Percentiles rank a stretch among this genome's conserved stretches.
Conservation (phyloP, 106 monocot species). For the Ottelia alismoides region DNA sequence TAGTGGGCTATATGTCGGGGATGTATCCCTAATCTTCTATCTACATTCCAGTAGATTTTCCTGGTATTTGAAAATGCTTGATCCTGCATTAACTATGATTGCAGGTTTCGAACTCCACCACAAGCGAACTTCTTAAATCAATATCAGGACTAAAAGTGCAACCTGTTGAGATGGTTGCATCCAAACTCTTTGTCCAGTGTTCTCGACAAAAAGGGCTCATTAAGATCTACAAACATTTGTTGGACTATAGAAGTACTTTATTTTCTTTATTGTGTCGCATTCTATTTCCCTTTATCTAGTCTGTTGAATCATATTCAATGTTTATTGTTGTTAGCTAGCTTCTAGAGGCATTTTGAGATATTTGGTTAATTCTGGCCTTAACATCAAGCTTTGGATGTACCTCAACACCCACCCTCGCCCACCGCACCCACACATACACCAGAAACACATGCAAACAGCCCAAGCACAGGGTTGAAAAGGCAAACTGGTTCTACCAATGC, state of each 20-base stretch:
- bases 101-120: conserved; percentile 76
- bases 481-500: too few species aligned
- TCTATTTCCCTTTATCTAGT: background rate
- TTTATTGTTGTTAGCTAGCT: too few species aligned
- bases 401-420: too few species aligned
- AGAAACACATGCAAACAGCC: too few species aligned
- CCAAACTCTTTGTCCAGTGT: conserved; percentile 97
- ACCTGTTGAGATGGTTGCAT: conserved; percentile 87
- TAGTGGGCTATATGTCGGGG: background rate
- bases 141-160: conserved; percentile 85
- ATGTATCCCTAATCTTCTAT: background rate
- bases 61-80: background rate
- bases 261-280: background rate
- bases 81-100: conserved; percentile 8
- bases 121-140: conserved; percentile 86
- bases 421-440: too few species aligned
- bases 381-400: too few species aligned
- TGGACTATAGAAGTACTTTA: conserved; percentile 80
- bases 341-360: too few species aligned
- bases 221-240: conserved; percentile 87
- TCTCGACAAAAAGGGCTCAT: conserved; percentile 87
- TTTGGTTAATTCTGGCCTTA: too few species aligned
- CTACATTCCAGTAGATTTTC: background rate
- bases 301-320: too few species aligned
- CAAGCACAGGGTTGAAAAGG: too few species aligned